Base-by-base conservation (phyloP, 176 grass and related monocot genomes). In the Carex cristatella region DNA sequence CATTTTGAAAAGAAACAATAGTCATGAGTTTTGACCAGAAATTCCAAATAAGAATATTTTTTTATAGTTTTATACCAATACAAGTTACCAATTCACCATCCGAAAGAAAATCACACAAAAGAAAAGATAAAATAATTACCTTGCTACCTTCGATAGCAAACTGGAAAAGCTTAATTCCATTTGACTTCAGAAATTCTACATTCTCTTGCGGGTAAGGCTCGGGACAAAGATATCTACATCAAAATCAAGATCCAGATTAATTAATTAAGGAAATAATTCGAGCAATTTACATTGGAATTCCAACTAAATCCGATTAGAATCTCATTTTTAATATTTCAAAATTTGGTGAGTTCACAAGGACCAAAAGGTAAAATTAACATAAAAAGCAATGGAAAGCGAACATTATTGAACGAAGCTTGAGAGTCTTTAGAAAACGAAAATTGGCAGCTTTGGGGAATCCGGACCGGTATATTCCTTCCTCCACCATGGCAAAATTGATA, bases 381-480 rank as follows among this genome's bases (percentile, higher is more conserved):
- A 77, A 63, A 63, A 85, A 3, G 16, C 69, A 85, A 49, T 37
- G 16, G 66, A 62, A 23, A 27, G 53, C 91, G 83, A 78, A 98
- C 95, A 98, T 88, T 79, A 98, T 86, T 70, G 95, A 94, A 30
- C 91, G 89, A 19, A 98, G 91, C 40, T 86, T 87, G 81, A 98
- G 95, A 40, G 87, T 89, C n/a, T 28, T 55, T 66, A 98, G n/a
- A 85, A 98, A 94, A 32, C 84, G 12, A 81, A 98, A 93, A 90
- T 85, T 98, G 79, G 67, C 48, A 3, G 84, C 27, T 31, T 60
- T 82, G 13, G 95, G 95, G 83, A 98, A 38, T 12, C 92, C 95
- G 12, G 95, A 98, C 7, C 95, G 95, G 92, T 90, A 98, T 89
- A 98, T 88, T 85, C 92, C 95, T 35, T 90, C 92, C 70, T 89